A percentile compares a stretch with the other conserved stretches of the same genome.
These are phyloP conservation scores for Elongisporangium senticosum DNA, from an alignment of 352 stramenopile genomes.

Conservation along the genomic window DNA sequence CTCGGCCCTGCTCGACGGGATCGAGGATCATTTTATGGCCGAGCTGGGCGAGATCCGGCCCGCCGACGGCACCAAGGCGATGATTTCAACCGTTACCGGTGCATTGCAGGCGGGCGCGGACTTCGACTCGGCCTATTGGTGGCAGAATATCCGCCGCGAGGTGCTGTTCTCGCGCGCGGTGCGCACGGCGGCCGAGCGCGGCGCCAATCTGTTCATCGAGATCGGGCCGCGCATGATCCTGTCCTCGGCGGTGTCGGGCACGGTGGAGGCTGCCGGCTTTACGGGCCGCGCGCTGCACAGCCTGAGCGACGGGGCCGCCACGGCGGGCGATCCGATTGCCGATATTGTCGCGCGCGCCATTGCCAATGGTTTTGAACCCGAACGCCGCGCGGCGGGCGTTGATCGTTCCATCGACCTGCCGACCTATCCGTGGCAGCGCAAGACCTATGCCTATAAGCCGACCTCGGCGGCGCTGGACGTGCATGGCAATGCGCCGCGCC, in stretches of 20 bases:
- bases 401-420: slow-evolving; percentile 5
- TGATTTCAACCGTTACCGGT: slow-evolving; percentile 5
- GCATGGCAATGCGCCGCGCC: slow-evolving; percentile 4
- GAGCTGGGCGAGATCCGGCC: slow-evolving; percentile 4
- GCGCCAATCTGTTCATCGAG: slow-evolving; percentile 5
- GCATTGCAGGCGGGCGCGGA: slow-evolving; percentile 4
- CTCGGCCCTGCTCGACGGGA: slow-evolving; percentile 4
- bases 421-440: slow-evolving; percentile 4
- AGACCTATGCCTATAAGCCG: slow-evolving; percentile 5
- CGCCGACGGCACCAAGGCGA: slow-evolving; percentile 4
- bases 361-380: slow-evolving; percentile 5
- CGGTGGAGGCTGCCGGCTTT: slow-evolving; percentile 4
- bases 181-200: slow-evolving; percentile 3
- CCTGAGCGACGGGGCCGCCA: slow-evolving; percentile 3
- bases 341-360: slow-evolving; percentile 5
- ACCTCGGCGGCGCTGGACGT: slow-evolving; percentile 4
- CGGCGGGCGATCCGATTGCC: slow-evolving; percentile 4
- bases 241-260: slow-evolving; percentile 4
- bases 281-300: slow-evolving; percentile 3
- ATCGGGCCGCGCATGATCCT: slow-evolving; percentile 4
- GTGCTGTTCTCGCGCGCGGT: slow-evolving; percentile 4
- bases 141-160: slow-evolving; percentile 4
- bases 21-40: slow-evolving; percentile 5
- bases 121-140: slow-evolving; percentile 5
- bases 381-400: slow-evolving; percentile 3